Base-by-base conservation (phyloP, 805 yeast genomes). In the Cyberlindnera maritima region DNA sequence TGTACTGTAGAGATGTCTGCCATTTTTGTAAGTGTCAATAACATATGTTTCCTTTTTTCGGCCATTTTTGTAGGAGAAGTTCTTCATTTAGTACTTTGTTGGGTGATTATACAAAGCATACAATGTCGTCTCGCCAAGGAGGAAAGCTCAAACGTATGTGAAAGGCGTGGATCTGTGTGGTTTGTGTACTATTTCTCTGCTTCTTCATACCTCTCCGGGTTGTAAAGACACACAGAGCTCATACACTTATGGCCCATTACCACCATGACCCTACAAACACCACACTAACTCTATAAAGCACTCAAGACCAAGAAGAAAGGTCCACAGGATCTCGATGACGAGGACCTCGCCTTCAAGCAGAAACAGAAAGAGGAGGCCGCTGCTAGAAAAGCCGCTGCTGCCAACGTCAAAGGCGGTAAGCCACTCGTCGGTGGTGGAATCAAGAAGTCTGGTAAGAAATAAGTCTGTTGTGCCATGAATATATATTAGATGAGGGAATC, bases 121-220 rank as follows among this genome's bases (percentile, higher is more conserved):
- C 36, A 38, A 89, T 90, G 96, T 89, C 96, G 42, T 90, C 96
- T 61, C 90, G 97, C 75, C 97, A 91, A 76, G 97, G 97, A 65
- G 97, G 97, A 63, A 91, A 91, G 68, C 82, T 91, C 50, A 91
- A 91, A 81, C 97, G 90, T 72, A 63, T 50, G 81, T 70, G 3
- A 28, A 12, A 12, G 13, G 4, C 31, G 31, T 28, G 31, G 31
- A 28, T 28, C 11, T 4, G 31, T 11, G 14, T 28, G 14, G 25
- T 9, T 21, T 21, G 25, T 21, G 8, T 9, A 5, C 25, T 21
- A 21, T 21, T 21, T 9, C 9, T 21, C 25, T 9, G 9, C 9
- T 9, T 5, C 25, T 21, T 21, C 25, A 9, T 21, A n/a, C n/a
- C n/a, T n/a, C n/a, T n/a, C n/a, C n/a, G n/a, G n/a, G n/a, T n/a